Evolutionary conservation across 352 stramenopile species (phyloP).

Genomic region (Phytophthora sp.): DNA sequence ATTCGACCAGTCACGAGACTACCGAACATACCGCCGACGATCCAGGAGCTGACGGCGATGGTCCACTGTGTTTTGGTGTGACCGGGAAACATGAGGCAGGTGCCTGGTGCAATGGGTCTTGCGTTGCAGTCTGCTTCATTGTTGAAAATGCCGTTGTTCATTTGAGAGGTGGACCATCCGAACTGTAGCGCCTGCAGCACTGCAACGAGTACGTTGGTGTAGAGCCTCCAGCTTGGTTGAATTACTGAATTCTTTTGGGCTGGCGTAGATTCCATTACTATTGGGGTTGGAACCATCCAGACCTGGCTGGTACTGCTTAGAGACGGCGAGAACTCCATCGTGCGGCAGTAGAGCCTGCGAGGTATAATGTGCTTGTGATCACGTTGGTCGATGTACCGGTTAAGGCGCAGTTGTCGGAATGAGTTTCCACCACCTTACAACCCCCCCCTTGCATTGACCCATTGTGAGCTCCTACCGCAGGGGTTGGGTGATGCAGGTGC

Average conservation of each 20-base stretch:
- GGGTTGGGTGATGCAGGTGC: slow-evolving; percentile 5
- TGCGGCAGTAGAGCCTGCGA: background rate
- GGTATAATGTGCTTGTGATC: too few relatives aligned
- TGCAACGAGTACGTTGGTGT: slow-evolving; percentile 53
- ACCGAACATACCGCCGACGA: slow-evolving; percentile 64
- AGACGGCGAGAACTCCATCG: slow-evolving; percentile 36
- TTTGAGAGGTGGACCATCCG: slow-evolving; percentile 59
- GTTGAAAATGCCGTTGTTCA: slow-evolving; percentile 49
- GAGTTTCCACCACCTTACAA: too few relatives aligned
- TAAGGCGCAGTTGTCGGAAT: too few relatives aligned
- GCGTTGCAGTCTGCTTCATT: slow-evolving; percentile 52
- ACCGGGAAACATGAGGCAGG: slow-evolving; percentile 38
- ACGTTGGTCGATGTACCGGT: too few relatives aligned
- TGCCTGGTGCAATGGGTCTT: slow-evolving; percentile 38
- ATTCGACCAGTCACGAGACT: slow-evolving; percentile 38
- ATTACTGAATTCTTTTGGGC: slow-evolving; percentile 15
- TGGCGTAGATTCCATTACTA: slow-evolving; percentile 1
- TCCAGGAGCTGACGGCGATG: slow-evolving; percentile 62
- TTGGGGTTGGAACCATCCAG: slow-evolving; percentile 20
- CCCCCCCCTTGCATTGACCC: background rate
- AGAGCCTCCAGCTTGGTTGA: slow-evolving; percentile 40
- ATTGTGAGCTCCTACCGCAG: slow-evolving; percentile 3
- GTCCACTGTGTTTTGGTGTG: slow-evolving; percentile 54
- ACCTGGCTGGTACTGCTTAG: slow-evolving; percentile 19
- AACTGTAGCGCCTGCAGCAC: slow-evolving; percentile 50